Conservation (phyloP, 768 basidiomycete genomes). For the Tylopilus felleus region DNA sequence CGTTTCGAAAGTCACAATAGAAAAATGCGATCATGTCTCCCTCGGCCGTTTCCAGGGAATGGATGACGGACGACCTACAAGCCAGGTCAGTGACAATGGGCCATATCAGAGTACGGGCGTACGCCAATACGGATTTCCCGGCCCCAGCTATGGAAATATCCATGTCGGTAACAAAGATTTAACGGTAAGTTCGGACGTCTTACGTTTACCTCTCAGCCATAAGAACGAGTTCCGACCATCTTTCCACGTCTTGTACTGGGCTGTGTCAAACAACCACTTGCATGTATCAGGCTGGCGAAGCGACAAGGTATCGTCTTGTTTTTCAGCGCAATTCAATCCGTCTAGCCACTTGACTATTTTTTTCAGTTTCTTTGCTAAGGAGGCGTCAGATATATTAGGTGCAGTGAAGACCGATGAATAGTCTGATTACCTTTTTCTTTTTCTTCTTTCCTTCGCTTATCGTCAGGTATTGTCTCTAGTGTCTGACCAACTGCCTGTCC, state of each 20-base stretch:
- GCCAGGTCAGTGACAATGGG: no score
- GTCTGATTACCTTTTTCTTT: background rate
- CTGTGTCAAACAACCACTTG: background rate
- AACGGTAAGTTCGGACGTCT: no score
- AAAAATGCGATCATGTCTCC: background rate
- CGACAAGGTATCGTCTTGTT: background rate
- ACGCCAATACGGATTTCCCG: no score
- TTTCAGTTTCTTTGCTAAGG: background rate
- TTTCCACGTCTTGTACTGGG: background rate
- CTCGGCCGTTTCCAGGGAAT: background rate
- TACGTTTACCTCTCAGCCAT: background rate
- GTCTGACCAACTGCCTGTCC: no score
- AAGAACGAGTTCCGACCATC: background rate
- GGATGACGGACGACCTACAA: background rate
- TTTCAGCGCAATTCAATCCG: background rate
- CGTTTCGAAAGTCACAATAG: background rate
- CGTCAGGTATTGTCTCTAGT: background rate
- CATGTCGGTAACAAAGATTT: no score
- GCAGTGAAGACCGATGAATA: background rate
- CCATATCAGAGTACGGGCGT: no score
- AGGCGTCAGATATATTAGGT: background rate
- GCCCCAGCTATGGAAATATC: no score
- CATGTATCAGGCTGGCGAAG: background rate
- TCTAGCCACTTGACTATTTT: background rate
- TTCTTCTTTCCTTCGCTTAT: background rate